Evolutionary conservation across 176 grass and related monocot species (phyloP), one percentile per base, ranked within the genome.

Genomic region (Echinochloa phyllopogon): DNA sequence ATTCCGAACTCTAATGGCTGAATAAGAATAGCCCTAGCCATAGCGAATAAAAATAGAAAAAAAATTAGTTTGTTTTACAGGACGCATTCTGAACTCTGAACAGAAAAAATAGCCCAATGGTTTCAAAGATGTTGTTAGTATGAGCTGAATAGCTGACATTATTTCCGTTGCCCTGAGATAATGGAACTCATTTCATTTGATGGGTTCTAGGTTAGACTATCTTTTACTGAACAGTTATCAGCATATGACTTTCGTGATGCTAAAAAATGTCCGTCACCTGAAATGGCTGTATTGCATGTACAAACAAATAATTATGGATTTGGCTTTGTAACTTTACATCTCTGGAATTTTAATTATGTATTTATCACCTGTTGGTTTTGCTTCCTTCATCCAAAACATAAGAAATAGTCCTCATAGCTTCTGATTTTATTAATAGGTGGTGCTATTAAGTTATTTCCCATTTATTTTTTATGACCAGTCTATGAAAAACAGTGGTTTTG

Each of bases 221-320:
- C 9, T 40, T 40, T 27, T 70, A 57, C 73, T 48, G 2, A 65
- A 16, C 7, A 80, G 44, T 65, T 87, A 61, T 25, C 18, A 60
- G 14, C 7, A 20, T 60, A 7, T 65, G 10, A 75, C 38, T 42
- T 69, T 36, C 20, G 47, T 70, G 13, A 69, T 21, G 74, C 39
- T 78, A 18, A 40, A 83, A 83, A 1, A 40, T 83, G 62, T 83
- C 16, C 37, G 14, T 76, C 8, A 20, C 58, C 53, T 77, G 40
- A 68, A 59, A 82, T 23, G 33, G 24, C 57, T 65, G 21, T 38
- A 59, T n/a, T 58, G 27, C 79, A 52, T 64, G 15, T n/a, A 83
- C 9, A 39, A 25, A 10, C 8, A 12, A 18, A 43, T 39, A 13
- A 41, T 70, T 70, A 44, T 44, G 65, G 48, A 82, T 17, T 70